phyloP scores from a whole-genome alignment of 441 rosid genomes.

The Erodium moschatum region DNA sequence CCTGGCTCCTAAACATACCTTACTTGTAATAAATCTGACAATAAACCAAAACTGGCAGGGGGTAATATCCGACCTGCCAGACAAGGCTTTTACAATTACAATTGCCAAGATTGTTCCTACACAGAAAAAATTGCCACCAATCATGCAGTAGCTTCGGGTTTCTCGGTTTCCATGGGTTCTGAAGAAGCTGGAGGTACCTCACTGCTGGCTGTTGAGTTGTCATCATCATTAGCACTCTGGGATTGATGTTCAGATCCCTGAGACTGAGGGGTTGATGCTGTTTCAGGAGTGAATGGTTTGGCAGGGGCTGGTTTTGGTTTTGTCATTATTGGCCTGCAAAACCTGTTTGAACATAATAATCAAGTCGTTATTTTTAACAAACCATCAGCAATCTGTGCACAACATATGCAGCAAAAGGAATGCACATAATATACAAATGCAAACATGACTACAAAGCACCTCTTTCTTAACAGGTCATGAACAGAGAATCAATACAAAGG shows the following conservation, averaged over 20 bases:
- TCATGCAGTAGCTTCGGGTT: slow-evolving; percentile 15
- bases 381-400: neutral
- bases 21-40: neutral
- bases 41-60: neutral
- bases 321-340: slow-evolving; percentile 26
- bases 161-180: slow-evolving; percentile 21
- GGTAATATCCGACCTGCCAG: neutral
- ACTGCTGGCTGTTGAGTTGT: neutral
- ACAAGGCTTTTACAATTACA: too few relatives aligned
- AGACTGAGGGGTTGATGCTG: slow-evolving; percentile 11
- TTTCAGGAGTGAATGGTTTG: neutral
- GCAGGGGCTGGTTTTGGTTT: slow-evolving; percentile 20
- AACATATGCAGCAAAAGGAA: neutral
- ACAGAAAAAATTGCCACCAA: neutral
- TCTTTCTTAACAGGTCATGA: neutral
- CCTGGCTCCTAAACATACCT: neutral
- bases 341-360: slow-evolving; percentile 31
- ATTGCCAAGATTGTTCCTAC: neutral
- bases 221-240: slow-evolving; percentile 10
- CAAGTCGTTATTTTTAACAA: neutral
- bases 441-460: neutral
- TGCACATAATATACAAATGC: neutral
- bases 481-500: neutral
- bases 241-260: slow-evolving; percentile 15
- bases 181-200: slow-evolving; percentile 9